phyloP scores from a whole-genome alignment of 345 rosid genomes.

The Lenwebbia sp. region DNA sequence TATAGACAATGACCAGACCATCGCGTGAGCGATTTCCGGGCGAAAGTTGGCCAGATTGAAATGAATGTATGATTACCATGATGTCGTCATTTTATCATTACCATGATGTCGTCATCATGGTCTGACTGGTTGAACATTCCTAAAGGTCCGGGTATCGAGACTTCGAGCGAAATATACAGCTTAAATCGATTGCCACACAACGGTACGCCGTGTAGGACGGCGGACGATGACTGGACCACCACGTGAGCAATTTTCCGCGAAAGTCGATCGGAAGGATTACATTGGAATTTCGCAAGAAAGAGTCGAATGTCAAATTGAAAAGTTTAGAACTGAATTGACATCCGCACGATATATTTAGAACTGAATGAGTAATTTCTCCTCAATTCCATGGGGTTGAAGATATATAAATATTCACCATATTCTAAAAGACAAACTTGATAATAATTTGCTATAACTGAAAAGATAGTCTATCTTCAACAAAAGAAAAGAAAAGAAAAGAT shows the following conservation, averaged over 20 bases:
- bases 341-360: neutral
- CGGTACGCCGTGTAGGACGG: accelerated
- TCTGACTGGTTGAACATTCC: neutral
- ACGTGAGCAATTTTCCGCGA: accelerated
- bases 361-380: neutral
- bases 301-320: neutral
- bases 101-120: too few species aligned
- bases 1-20: too few species aligned
- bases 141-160: neutral
- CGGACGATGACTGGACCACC: accelerated
- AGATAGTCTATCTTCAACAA: neutral
- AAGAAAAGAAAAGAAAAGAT: too few species aligned
- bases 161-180: neutral
- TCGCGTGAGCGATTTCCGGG: too few species aligned
- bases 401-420: neutral
- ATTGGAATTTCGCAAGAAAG: neutral
- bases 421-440: neutral
- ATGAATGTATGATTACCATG: neutral
- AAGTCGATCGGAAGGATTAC: accelerated
- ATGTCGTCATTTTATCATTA: neutral
- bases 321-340: neutral
- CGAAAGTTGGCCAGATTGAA: too few species aligned
- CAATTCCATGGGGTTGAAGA: neutral
- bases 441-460: neutral
- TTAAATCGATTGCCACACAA: neutral